These are phyloP conservation scores for Fraxinus xanthoxyloides DNA, from an alignment of 305 asterid genomes.

Conservation along the genomic window DNA sequence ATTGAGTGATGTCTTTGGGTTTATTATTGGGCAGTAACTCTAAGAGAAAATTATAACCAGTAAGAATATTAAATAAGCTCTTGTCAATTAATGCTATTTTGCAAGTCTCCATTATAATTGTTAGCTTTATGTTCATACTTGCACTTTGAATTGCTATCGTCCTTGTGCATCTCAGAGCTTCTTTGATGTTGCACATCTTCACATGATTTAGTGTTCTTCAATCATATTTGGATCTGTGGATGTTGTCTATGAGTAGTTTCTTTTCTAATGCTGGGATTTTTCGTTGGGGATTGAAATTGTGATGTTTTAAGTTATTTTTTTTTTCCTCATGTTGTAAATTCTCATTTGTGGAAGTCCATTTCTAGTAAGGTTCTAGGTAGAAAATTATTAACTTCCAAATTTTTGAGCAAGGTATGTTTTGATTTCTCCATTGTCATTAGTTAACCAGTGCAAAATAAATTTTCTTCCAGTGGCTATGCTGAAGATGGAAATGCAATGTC, in stretches of 20 bases:
- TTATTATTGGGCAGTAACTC: not conserved
- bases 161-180: not conserved
- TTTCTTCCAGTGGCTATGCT: conserved; percentile 35
- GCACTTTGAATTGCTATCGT: not conserved
- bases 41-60: not conserved
- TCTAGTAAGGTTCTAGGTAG: not conserved
- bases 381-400: not conserved
- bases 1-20: not conserved
- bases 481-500: conserved; percentile 55
- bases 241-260: not conserved
- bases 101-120: not conserved
- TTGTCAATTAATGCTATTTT: not conserved
- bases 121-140: not conserved
- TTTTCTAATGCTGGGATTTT: not conserved
- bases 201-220: not conserved
- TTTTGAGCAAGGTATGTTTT: not conserved
- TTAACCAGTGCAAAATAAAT: conserved; percentile 18
- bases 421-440: conserved; percentile 3
- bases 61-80: not conserved
- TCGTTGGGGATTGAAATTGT: not conserved
- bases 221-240: not conserved
- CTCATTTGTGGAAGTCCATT: not conserved
- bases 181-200: not conserved
- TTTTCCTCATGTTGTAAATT: not conserved
- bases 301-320: not conserved